These are phyloP conservation scores for Pseudogymnoascus sp. DNA, from an alignment of 2,329 filamentous ascomycete genomes.

Conservation along the genomic window DNA sequence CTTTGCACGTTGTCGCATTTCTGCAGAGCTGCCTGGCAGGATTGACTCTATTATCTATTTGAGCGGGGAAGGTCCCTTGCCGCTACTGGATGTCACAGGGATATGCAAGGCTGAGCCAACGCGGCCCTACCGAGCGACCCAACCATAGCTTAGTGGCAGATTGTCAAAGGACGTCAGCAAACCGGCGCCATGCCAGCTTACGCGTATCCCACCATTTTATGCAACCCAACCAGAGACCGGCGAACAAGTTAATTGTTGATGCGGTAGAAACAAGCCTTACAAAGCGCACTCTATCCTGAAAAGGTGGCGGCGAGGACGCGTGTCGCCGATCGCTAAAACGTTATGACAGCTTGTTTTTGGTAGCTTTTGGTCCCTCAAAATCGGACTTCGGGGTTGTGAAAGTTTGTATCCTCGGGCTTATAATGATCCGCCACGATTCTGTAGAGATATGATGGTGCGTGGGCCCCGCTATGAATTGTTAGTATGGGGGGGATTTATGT, in stretches of 20 bases:
- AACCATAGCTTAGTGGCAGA: background rate
- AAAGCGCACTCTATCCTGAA: background rate
- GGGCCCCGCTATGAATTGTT: conserved; percentile 38
- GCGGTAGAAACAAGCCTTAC: conserved; percentile 5
- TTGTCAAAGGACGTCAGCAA: background rate
- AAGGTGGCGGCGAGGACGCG: background rate
- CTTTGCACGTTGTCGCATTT: conserved; percentile 3
- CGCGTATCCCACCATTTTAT: background rate
- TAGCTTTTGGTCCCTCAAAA: background rate
- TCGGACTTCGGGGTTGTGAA: conserved; percentile 31
- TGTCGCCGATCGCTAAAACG: background rate
- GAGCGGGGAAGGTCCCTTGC: conserved; percentile 4
- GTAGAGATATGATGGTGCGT: conserved; percentile 65
- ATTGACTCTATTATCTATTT: conserved; percentile 7
- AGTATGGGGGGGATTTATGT: conserved; percentile 18
- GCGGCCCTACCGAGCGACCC: background rate
- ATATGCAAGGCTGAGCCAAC: conserved; percentile 1
- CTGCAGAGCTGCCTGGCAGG: conserved; percentile 5
- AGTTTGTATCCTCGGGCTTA: conserved; percentile 61
- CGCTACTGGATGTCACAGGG: conserved; percentile 2
- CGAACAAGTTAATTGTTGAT: background rate
- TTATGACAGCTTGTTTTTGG: conserved; percentile 1
- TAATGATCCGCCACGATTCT: conserved; percentile 69
- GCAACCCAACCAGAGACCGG: background rate
- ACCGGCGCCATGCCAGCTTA: background rate